Percentiles rank a stretch among this genome's conserved stretches.
These are phyloP conservation scores for Akebia trifoliata DNA, from an alignment of 164 flowering plant genomes.

Conservation along the genomic window DNA sequence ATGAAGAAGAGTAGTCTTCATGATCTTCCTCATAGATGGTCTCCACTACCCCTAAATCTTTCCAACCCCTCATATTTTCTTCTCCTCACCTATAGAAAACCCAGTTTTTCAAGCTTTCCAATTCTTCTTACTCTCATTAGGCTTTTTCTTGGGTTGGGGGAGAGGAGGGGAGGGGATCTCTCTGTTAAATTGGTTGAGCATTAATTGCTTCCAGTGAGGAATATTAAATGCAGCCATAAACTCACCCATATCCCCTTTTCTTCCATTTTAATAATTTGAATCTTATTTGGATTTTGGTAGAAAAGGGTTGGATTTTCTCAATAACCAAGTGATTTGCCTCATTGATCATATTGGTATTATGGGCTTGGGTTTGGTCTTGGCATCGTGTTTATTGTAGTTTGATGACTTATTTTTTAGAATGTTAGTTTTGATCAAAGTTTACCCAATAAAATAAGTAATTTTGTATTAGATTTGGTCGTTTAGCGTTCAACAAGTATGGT, in stretches of 20 bases:
- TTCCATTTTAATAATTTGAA: neutral
- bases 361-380: too few species aligned
- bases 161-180: constrained; percentile 2
- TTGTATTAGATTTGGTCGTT: too few species aligned
- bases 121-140: constrained; percentile 5
- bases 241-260: constrained; percentile 3
- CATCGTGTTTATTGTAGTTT: too few species aligned
- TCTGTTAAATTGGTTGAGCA: constrained; percentile 15
- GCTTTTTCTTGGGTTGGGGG: constrained; percentile 5
- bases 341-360: too few species aligned
- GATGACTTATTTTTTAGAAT: too few species aligned
- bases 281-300: neutral
- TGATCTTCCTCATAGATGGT: constrained; percentile 73
- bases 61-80: constrained; percentile 40
- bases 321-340: too few species aligned
- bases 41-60: constrained; percentile 49
- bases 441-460: too few species aligned
- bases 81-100: neutral
- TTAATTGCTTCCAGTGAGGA: constrained; percentile 48
- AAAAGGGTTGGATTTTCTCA: neutral
- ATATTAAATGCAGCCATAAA: constrained; percentile 39
- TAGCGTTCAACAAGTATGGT: too few species aligned
- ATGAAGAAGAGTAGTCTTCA: constrained; percentile 22
- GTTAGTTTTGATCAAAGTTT: too few species aligned
- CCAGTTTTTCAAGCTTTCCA: neutral